Evolutionary conservation across 495 filamentous ascomycete genomes (phyloP), one percentile per base, ranked within the genome.

Genomic region (Talaromyces borbonicus): DNA sequence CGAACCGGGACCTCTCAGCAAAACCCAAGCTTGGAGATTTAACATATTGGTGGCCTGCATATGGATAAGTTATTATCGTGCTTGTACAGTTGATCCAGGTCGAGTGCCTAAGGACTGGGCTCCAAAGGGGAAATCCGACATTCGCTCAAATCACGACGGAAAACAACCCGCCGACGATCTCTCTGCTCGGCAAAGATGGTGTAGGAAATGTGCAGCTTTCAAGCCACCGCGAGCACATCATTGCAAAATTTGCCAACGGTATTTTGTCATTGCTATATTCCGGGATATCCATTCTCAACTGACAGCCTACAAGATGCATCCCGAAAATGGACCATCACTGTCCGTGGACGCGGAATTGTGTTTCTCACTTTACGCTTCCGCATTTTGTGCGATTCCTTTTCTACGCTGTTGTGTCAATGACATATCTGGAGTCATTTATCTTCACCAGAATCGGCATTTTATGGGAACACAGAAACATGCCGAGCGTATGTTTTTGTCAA

Each of bases 311-410:
- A 5, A 87, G 83, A 60, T 98, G 92, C 63, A 82, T 97, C 48
- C 85, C 89, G 1, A 89, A 86, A 59, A 97, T 98, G 93, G 92
- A 98, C 69, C 92, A 98, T 63, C 92, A 98, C 66, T 98, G 92
- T 57, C 90, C 92, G 0, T 98, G 92, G 92, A 96, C 89, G 1
- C 65, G 69, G 33, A 96, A 93, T 60, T 98, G 92, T 65, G 87
- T 97, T 33, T 95, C 89, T 2, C 75, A 94, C 59, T 79, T 81
- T 43, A 93, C 90, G 9, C 84, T 90, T 56, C 89, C 90, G 8
- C 82, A 94, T 63, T 95, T 94, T 62, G 59, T 92, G 12, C 89
- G 89, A 41, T 95, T 96, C 62, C 66, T 96, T 18, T 71, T 85
- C 58, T 94, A 84, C 65, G 72, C 85, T 23, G 81, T 85, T 32